Evolutionary conservation across 129 eudicot species (phyloP).

Genomic region (Flaveria linearis): DNA sequence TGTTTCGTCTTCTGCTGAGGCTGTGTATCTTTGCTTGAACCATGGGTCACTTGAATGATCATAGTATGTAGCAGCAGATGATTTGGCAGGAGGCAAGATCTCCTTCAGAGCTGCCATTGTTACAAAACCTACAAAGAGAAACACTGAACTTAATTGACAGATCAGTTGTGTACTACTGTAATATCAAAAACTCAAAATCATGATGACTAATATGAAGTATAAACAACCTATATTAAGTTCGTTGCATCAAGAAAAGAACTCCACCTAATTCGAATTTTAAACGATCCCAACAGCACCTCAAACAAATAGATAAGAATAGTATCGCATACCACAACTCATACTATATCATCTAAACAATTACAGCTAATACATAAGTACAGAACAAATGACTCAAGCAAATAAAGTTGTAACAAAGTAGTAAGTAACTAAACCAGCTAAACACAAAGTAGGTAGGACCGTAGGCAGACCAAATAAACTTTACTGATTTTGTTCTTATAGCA

Average conservation of each 20-base stretch:
- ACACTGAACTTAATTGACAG: not conserved
- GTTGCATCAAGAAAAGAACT: too few relatives aligned
- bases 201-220: too few relatives aligned
- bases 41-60: slow-evolving; percentile 83
- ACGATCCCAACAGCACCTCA: too few relatives aligned
- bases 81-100: slow-evolving; percentile 69
- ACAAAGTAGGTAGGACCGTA: not conserved
- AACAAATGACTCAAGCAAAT: not conserved
- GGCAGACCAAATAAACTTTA: not conserved
- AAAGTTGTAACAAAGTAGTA: not conserved
- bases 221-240: too few relatives aligned
- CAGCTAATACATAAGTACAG: too few relatives aligned
- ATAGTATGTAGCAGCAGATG: slow-evolving; percentile 46
- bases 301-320: too few relatives aligned
- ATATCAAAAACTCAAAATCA: too few relatives aligned
- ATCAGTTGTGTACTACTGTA: too few relatives aligned
- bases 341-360: too few relatives aligned
- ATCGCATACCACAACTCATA: too few relatives aligned
- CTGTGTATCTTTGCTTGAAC: slow-evolving; percentile 71
- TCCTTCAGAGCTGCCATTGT: slow-evolving; percentile 71
- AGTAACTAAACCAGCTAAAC: not conserved
- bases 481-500: not conserved
- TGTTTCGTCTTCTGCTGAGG: slow-evolving; percentile 52
- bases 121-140: not conserved
- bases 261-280: too few relatives aligned